Conservation (phyloP, 73 alveolate genomes). For the Durusdinium trenchii region DNA sequence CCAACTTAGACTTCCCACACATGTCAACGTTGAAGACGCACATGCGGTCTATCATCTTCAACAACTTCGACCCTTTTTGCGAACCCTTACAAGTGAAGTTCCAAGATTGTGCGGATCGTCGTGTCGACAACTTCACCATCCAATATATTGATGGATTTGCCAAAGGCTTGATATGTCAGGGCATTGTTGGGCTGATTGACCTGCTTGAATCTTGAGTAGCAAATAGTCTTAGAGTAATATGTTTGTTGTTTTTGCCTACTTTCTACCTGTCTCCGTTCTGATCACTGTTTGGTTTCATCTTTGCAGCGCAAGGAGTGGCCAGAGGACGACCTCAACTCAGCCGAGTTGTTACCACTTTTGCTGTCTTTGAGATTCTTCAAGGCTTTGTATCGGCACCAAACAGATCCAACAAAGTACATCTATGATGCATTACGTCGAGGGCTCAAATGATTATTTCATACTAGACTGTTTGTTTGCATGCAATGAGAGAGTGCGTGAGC, state of each 20-base stretch:
- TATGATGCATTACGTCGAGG: not conserved
- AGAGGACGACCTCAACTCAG: not conserved
- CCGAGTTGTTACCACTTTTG: not conserved
- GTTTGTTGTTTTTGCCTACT: not conserved
- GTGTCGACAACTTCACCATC: not conserved
- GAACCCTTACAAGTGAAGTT: conserved; percentile 3
- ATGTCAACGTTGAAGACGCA: not conserved
- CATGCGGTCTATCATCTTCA: not conserved
- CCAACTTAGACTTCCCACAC: not conserved
- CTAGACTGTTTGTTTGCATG: no score
- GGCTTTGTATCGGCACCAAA: not conserved
- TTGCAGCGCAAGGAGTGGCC: not conserved
- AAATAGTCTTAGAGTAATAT: no score
- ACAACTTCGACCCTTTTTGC: conserved; percentile 6
- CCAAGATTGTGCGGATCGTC: not conserved
- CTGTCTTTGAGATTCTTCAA: not conserved
- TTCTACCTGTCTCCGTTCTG: not conserved
- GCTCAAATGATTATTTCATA: no score
- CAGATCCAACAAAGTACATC: not conserved
- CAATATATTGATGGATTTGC: not conserved
- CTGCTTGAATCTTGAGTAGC: not conserved
- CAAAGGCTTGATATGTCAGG: not conserved
- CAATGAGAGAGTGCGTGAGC: no score
- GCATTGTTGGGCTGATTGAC: not conserved
- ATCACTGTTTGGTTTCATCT: not conserved